phyloP scores from a whole-genome alignment of 306 rosid species.

The Sindora glabra region DNA sequence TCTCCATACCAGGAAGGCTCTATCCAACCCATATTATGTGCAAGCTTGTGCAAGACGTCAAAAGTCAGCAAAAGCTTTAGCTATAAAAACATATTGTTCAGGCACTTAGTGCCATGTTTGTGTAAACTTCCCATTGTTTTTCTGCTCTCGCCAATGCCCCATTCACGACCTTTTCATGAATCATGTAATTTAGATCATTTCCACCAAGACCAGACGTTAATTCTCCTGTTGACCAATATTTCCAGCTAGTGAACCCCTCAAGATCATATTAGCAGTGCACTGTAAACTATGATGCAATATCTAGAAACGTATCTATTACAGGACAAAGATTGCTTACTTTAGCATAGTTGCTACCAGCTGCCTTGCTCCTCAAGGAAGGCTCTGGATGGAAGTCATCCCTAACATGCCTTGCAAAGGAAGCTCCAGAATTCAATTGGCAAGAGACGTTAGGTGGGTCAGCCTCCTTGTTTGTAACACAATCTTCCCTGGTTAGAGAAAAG shows the following conservation, averaged over 20 bases:
- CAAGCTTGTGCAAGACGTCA: not conserved
- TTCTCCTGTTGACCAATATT: not conserved
- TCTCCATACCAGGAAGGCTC: too few relatives aligned
- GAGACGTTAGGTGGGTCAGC: constrained; percentile 30
- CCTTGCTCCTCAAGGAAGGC: constrained; percentile 41
- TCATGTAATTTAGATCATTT: constrained; percentile 13
- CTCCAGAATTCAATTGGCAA: constrained; percentile 39
- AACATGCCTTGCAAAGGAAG: constrained; percentile 39
- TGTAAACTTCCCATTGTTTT: constrained; percentile 21
- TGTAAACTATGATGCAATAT: constrained; percentile 14
- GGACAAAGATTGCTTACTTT: constrained; percentile 43
- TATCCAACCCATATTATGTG: too few relatives aligned
- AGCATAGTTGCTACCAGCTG: constrained; percentile 46
- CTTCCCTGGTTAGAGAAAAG: constrained; percentile 68
- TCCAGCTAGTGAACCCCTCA: not conserved
- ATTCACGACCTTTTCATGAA: constrained; percentile 6
- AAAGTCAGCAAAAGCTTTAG: too few relatives aligned
- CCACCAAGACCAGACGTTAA: not conserved
- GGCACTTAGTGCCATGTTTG: too few relatives aligned
- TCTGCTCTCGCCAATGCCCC: constrained; percentile 19
- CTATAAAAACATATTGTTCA: too few relatives aligned
- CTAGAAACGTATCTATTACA: constrained; percentile 3
- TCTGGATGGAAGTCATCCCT: constrained; percentile 47
- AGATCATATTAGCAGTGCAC: not conserved
- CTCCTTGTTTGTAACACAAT: constrained; percentile 33